A percentile compares a stretch with the other conserved stretches of the same genome.
These are phyloP conservation scores for Fraxinus paxiana DNA, from an alignment of 305 asterid species.

Conservation along the genomic window DNA sequence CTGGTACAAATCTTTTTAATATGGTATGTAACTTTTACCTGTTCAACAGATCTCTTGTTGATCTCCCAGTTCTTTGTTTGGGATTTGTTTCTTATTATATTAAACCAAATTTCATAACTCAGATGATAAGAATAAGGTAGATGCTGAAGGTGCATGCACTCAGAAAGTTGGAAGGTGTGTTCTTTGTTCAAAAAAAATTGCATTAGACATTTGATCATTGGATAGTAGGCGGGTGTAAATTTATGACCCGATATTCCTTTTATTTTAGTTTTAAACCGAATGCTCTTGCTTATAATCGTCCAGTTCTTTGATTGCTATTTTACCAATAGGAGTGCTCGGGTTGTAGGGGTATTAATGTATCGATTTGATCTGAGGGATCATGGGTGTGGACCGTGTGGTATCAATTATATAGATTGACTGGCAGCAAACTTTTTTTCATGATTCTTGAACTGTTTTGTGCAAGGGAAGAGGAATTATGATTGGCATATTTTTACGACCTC, in stretches of 20 bases:
- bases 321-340: too few relatives aligned
- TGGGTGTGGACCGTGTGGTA: too few relatives aligned
- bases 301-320: too few relatives aligned
- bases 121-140: conserved; percentile 20
- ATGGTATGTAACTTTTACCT: background rate
- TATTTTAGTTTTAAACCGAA: too few relatives aligned
- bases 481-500: background rate
- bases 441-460: background rate
- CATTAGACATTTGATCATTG: background rate
- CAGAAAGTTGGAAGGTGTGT: conserved; percentile 30
- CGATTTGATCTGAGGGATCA: too few relatives aligned
- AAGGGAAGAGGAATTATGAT: background rate
- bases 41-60: background rate
- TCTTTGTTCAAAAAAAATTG: conserved; percentile 14
- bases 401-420: background rate
- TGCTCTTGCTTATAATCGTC: too few relatives aligned
- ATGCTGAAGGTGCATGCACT: conserved; percentile 21
- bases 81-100: background rate
- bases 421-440: background rate
- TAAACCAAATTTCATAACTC: conserved; percentile 20
- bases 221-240: too few relatives aligned
- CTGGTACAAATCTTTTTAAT: conserved; percentile 14
- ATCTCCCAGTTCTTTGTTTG: background rate
- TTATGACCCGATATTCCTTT: too few relatives aligned
- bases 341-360: too few relatives aligned